Evolutionary conservation across 2,329 filamentous ascomycete genomes (phyloP).

Genomic region (Coniochaeta prunicola): DNA sequence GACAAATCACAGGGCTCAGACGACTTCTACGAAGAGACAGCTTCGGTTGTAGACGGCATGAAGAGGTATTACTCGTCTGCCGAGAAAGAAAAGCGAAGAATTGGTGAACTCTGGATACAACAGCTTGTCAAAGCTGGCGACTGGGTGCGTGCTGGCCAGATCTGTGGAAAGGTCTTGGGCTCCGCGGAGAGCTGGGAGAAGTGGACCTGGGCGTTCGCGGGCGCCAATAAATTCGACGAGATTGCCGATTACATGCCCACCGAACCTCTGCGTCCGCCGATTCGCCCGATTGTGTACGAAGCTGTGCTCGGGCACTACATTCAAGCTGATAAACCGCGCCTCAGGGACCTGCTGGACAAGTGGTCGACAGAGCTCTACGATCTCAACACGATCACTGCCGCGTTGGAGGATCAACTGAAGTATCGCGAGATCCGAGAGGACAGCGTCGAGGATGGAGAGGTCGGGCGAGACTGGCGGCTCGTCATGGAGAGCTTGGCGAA

Average conservation of each 20-base stretch:
- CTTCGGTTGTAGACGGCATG: slow-evolving; percentile 54
- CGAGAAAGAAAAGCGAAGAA: slow-evolving; percentile 80
- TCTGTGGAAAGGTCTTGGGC: slow-evolving; percentile 76
- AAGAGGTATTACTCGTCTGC: slow-evolving; percentile 55
- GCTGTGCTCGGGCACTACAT: slow-evolving; percentile 86
- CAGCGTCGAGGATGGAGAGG: slow-evolving; percentile 64
- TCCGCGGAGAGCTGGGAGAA: slow-evolving; percentile 84
- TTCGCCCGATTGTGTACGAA: slow-evolving; percentile 81
- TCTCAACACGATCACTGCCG: slow-evolving; percentile 64
- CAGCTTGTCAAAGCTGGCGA: slow-evolving; percentile 69
- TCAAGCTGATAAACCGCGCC: slow-evolving; percentile 63
- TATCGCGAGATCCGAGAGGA: slow-evolving; percentile 69
- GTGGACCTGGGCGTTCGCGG: slow-evolving; percentile 89
- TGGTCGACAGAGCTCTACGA: slow-evolving; percentile 87
- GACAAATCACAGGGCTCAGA: slow-evolving; percentile 30
- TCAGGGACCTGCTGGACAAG: slow-evolving; percentile 70
- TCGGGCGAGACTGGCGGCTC: slow-evolving; percentile 77
- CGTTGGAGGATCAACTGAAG: slow-evolving; percentile 75
- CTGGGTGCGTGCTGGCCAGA: slow-evolving; percentile 71
- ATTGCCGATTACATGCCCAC: slow-evolving; percentile 80
- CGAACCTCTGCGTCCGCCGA: slow-evolving; percentile 66
- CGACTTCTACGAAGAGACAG: slow-evolving; percentile 70
- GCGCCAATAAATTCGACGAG: slow-evolving; percentile 79
- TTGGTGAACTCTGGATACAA: slow-evolving; percentile 90
- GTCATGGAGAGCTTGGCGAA: slow-evolving; percentile 82